Percentiles rank a stretch among this genome's conserved stretches.
Conservation (phyloP, 345 rosid genomes). For the Leavenworthia alabamica region DNA sequence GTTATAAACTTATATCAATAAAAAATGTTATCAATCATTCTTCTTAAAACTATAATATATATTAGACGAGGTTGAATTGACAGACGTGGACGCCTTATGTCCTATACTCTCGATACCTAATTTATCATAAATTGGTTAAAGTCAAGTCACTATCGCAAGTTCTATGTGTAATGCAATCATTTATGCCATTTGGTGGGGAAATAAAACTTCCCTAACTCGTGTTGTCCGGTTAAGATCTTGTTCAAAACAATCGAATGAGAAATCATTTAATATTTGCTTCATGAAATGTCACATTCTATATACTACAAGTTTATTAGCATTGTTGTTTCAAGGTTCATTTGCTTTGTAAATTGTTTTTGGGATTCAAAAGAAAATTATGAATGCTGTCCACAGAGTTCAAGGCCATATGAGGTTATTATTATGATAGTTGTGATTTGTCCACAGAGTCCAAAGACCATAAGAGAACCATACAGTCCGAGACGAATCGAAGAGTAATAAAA, state of each 20-base stretch:
- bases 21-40: background rate
- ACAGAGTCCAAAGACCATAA: too few relatives aligned
- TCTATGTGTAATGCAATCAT: background rate
- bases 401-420: background rate
- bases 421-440: too few relatives aligned
- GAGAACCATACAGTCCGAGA: too few relatives aligned
- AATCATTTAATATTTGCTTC: background rate
- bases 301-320: background rate
- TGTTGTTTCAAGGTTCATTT: background rate
- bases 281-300: background rate
- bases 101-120: slow-evolving; percentile 1
- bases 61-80: background rate
- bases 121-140: background rate
- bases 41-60: background rate
- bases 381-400: background rate
- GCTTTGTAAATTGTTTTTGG: background rate
- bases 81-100: slow-evolving; percentile 12
- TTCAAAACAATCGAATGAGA: background rate
- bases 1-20: background rate
- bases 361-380: background rate
- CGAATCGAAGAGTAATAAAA: too few relatives aligned
- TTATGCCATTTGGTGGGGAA: background rate
- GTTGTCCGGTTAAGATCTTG: background rate
- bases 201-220: background rate
- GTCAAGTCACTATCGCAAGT: background rate